Percentiles rank a stretch among this genome's conserved stretches.
Evolutionary conservation across 495 filamentous ascomycete species (phyloP).

Genomic region (Pyronema domesticum): DNA sequence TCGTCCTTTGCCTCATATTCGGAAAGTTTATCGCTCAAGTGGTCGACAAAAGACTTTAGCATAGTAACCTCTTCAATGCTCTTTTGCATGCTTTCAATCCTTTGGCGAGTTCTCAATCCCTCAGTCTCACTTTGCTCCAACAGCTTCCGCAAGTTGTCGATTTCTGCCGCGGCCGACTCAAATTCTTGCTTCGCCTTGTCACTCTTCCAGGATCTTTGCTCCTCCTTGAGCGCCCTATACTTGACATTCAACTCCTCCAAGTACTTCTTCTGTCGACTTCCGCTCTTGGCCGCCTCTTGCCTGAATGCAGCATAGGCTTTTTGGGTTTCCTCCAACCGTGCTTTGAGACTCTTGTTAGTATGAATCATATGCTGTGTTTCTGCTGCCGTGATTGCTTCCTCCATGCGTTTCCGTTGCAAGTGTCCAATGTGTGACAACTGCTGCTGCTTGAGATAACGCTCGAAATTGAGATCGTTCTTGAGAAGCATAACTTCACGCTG

Average conservation of each 20-base stretch:
- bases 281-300: constrained; percentile 45
- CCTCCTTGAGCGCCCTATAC: constrained; percentile 41
- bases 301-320: constrained; percentile 41
- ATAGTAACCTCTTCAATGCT: constrained; percentile 42
- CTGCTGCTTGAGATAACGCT: constrained; percentile 57
- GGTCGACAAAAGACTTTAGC: constrained; percentile 38
- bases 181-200: constrained; percentile 39
- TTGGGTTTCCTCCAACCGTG: constrained; percentile 49
- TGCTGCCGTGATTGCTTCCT: constrained; percentile 50
- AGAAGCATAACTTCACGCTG: constrained; percentile 48
- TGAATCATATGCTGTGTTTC: constrained; percentile 60
- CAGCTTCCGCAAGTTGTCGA: constrained; percentile 37
- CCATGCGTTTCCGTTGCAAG: constrained; percentile 46
- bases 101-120: constrained; percentile 40
- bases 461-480: constrained; percentile 58
- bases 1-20: constrained; percentile 40
- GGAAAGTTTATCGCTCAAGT: constrained; percentile 37
- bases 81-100: constrained; percentile 38
- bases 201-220: constrained; percentile 45
- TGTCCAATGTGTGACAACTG: constrained; percentile 58
- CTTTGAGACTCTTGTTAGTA: constrained; percentile 49
- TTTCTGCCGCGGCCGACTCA: constrained; percentile 33
- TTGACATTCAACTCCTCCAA: constrained; percentile 45
- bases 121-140: constrained; percentile 43
- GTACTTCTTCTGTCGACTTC: constrained; percentile 50